phyloP scores from a whole-genome alignment of 345 rosid genomes.

The Syzygium jambos region DNA sequence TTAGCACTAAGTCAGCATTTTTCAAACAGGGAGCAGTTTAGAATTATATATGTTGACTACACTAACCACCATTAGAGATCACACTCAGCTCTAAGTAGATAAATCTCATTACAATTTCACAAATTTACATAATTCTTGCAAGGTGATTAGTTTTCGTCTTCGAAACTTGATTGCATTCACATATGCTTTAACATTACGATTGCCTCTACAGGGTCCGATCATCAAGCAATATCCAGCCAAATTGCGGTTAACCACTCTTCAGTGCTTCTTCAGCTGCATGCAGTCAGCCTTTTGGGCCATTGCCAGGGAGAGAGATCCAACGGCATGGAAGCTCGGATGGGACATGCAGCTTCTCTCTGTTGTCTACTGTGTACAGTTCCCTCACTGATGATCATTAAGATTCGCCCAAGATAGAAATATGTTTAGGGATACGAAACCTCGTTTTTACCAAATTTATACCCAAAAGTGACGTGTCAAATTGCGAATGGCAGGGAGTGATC shows the following conservation, averaged over 20 bases:
- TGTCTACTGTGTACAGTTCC: conserved; percentile 58
- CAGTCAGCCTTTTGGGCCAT: conserved; percentile 64
- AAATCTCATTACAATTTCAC: background rate
- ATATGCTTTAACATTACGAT: too few species aligned
- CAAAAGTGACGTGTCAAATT: background rate
- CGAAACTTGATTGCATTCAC: too few species aligned
- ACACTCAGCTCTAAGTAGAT: background rate
- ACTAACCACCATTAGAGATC: background rate
- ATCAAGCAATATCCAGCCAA: conserved; percentile 69
- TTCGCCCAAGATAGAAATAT: background rate
- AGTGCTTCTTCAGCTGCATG: conserved; percentile 68
- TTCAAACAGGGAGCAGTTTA: background rate
- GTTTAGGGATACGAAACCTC: background rate
- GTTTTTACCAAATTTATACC: background rate
- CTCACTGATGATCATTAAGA: background rate
- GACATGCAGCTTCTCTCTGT: conserved; percentile 65
- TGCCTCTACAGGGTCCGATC: conserved; percentile 21
- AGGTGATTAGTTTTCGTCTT: too few species aligned
- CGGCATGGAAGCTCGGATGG: conserved; percentile 73
- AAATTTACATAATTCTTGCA: too few species aligned
- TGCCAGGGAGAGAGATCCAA: conserved; percentile 45
- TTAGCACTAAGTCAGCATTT: too few species aligned
- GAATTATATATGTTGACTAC: background rate
- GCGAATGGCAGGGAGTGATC: conserved; percentile 46
- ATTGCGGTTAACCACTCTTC: conserved; percentile 54